Conservation (phyloP, 2,329 filamentous ascomycete genomes). For the Cercospora nicotianae region DNA sequence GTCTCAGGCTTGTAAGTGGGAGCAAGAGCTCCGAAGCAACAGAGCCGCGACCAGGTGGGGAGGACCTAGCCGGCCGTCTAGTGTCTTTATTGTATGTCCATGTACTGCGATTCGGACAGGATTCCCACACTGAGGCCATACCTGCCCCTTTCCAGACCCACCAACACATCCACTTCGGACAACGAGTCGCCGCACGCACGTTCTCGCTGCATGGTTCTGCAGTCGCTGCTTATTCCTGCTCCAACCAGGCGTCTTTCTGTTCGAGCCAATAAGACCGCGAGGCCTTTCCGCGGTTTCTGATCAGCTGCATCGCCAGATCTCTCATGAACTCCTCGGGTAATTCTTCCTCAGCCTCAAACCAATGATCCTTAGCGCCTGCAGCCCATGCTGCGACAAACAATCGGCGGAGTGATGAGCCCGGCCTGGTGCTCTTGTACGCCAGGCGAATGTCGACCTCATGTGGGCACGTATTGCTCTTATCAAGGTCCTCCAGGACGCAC, state of each 20-base stretch:
- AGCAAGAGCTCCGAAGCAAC: too few species aligned
- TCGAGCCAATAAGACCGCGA: not conserved
- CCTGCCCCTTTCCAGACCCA: too few species aligned
- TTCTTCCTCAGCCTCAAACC: not conserved
- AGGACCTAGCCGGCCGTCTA: too few species aligned
- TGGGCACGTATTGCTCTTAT: not conserved
- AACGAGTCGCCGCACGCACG: too few species aligned
- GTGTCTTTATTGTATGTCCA: too few species aligned
- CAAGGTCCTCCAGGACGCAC: not conserved
- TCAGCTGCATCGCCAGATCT: conserved; percentile 8
- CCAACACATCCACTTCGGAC: too few species aligned
- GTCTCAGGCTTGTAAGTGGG: too few species aligned
- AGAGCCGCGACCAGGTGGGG: too few species aligned
- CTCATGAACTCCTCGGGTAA: conserved; percentile 14
- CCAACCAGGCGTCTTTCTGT: not conserved
- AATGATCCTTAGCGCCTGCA: not conserved
- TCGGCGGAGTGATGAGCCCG: not conserved
- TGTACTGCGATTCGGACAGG: too few species aligned
- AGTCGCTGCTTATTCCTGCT: not conserved
- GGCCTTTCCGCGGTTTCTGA: not conserved
- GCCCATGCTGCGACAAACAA: not conserved
- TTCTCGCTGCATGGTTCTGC: not conserved
- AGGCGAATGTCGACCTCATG: not conserved
- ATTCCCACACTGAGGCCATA: too few species aligned
- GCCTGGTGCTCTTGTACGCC: not conserved